Conservation (phyloP, 2,329 filamentous ascomycete species). For the Elsinoe batatas region DNA sequence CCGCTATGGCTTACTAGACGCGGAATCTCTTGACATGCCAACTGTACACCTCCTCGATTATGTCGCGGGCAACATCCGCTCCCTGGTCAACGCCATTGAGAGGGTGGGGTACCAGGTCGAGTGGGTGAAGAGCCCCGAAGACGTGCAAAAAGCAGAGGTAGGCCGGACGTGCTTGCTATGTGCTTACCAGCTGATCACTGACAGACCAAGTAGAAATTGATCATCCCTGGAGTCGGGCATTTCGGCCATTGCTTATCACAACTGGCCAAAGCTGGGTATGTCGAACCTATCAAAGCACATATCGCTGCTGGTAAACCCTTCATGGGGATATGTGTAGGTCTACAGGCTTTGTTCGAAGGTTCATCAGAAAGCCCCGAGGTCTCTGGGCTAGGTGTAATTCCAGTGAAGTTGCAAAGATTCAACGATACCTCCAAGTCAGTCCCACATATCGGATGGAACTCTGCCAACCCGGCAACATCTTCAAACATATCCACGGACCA, state of each 20-base stretch:
- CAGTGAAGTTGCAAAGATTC: slow-evolving; percentile 64
- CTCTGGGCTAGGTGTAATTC: slow-evolving; percentile 66
- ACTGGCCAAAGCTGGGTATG: slow-evolving; percentile 69
- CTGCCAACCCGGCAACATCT: slow-evolving; percentile 53
- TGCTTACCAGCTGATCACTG: slow-evolving; percentile 23
- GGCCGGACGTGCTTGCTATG: background rate
- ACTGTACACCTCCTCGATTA: slow-evolving; percentile 77
- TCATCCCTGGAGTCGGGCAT: slow-evolving; percentile 92
- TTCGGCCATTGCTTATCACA: slow-evolving; percentile 92
- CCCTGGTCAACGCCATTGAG: slow-evolving; percentile 94
- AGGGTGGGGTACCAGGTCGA: slow-evolving; percentile 87
- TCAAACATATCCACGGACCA: slow-evolving; percentile 32
- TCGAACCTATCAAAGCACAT: slow-evolving; percentile 71
- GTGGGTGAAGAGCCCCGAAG: slow-evolving; percentile 78
- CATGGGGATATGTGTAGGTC: slow-evolving; percentile 92
- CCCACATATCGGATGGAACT: slow-evolving; percentile 99
- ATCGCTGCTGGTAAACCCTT: slow-evolving; percentile 90
- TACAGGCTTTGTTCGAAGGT: slow-evolving; percentile 81
- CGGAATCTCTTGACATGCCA: slow-evolving; percentile 44
- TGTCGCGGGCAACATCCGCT: slow-evolving; percentile 91
- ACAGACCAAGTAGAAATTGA: slow-evolving; percentile 59
- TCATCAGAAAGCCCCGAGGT: slow-evolving; percentile 68
- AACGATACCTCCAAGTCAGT: slow-evolving; percentile 71
- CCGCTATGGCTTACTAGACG: background rate
- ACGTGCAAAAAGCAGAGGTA: slow-evolving; percentile 79